Conservation (phyloP, 345 rosid species). For the Syzygium aromaticum region DNA sequence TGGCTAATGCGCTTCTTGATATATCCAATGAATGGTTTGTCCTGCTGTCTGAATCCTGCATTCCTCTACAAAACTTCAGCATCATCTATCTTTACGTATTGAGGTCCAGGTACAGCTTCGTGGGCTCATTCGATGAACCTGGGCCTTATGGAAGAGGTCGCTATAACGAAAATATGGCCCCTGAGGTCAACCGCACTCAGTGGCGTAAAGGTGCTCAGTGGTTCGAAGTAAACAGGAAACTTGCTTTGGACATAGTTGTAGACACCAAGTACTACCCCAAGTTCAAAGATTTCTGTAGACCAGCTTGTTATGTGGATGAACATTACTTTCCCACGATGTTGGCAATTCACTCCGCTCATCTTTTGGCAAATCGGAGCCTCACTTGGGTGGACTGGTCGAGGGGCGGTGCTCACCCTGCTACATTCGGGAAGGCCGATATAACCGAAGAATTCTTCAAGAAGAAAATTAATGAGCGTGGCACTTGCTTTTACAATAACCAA, state of each 20-base stretch:
- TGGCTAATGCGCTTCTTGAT: slow-evolving; percentile 37
- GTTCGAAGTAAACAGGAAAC: slow-evolving; percentile 29
- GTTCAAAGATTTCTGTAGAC: slow-evolving; percentile 24
- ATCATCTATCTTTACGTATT: slow-evolving; percentile 23
- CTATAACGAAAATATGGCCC: slow-evolving; percentile 23
- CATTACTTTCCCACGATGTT: slow-evolving; percentile 38
- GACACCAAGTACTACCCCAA: slow-evolving; percentile 27
- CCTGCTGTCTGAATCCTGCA: slow-evolving; percentile 35
- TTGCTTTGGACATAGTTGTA: slow-evolving; percentile 14
- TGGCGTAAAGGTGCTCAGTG: slow-evolving; percentile 48
- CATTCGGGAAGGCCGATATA: slow-evolving; percentile 27
- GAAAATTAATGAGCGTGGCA: slow-evolving; percentile 10
- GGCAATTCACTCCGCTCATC: slow-evolving; percentile 19
- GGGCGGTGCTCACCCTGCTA: slow-evolving; percentile 42
- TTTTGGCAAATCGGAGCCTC: slow-evolving; percentile 28
- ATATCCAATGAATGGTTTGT: slow-evolving; percentile 36
- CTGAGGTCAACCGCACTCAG: slow-evolving; percentile 25
- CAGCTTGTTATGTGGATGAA: slow-evolving; percentile 37
- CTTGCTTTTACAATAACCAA: slow-evolving; percentile 27
- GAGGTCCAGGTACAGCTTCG: slow-evolving; percentile 27
- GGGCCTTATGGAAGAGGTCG: slow-evolving; percentile 36
- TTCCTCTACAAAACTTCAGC: slow-evolving; percentile 30
- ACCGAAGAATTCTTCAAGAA: slow-evolving; percentile 20
- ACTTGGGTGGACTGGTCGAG: slow-evolving; percentile 41
- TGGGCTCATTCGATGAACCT: slow-evolving; percentile 26